Base-by-base conservation (phyloP, 2,329 filamentous ascomycete species). In the Sphaerulina vaccinii region DNA sequence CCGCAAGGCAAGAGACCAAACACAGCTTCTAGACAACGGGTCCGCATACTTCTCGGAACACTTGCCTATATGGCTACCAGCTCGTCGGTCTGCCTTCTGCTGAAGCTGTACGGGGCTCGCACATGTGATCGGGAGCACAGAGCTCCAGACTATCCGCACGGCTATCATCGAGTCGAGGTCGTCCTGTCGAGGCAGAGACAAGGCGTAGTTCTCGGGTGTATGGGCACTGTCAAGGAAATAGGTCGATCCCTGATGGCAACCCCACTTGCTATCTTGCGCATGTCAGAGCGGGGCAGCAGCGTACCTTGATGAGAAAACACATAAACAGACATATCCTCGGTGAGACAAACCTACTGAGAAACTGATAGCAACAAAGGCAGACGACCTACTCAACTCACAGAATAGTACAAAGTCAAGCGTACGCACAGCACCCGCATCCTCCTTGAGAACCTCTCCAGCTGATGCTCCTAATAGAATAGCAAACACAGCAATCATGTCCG, bases 161-260 rank as follows among this genome's bases (percentile, higher is more conserved):
- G 46, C 37, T 40, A 19, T 29, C 32, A 16, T 42, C 50, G 50
- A 52, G 44, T 52, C 50, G 29, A 52, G 50, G 36, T 35, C 38
- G 29, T 27, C 35, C 32, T 41, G 50, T 52, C 43, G 41, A 33
- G 23, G 22, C 44, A 22, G 16, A 32, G 27, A 32, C 27, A 32
- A 32, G 27, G 32, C 13, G n/a, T 15, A 43, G 41, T 9, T 13
- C 41, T 44, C 41, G 41, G 41, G 9, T 32, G 41, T 22, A 35
- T 27, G 41, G 27, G 23, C 16, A 13, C 29, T 27, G 15, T 15
- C 38, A 41, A n/a, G 19, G 38, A 41, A n/a, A 3, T 9, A 11
- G 9, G n/a, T 24, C 36, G 36, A n/a, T n/a, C 13, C 40, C 38
- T n/a, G 7, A 42, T 24, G 23, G n/a, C 24, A 32, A 33, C 41